Percentiles rank a stretch among this genome's conserved stretches.
These are phyloP conservation scores for Yarrowia sp. DNA, from an alignment of 805 yeast genomes.

Conservation along the genomic window DNA sequence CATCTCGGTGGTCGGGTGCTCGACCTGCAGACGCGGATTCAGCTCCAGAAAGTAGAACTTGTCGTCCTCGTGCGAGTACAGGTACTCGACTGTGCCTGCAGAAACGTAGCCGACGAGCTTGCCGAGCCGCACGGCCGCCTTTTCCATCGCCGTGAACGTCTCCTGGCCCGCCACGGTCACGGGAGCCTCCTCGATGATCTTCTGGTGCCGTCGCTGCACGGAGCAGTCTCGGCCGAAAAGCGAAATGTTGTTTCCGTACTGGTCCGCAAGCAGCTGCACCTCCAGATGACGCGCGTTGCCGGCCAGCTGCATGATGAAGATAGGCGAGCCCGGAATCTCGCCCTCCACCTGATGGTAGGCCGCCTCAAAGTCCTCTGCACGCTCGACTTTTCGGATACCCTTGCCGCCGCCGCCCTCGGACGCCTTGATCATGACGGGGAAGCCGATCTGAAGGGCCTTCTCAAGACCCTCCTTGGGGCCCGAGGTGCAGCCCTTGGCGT, in stretches of 20 bases:
- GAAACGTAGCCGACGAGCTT: conserved; percentile 96
- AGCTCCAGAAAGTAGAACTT: conserved; percentile 94
- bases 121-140: conserved; percentile 96
- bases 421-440: conserved; percentile 98
- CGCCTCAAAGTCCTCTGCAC: conserved; percentile 70
- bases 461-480: conserved; percentile 85
- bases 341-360: conserved; percentile 91
- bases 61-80: conserved; percentile 90
- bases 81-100: conserved; percentile 98
- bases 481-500: conserved; percentile 82
- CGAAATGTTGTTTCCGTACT: conserved; percentile 96
- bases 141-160: conserved; percentile 89
- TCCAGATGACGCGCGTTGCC: conserved; percentile 98
- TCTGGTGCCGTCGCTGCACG: conserved; percentile 99
- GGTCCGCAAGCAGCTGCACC: conserved; percentile 96
- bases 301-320: conserved; percentile 95
- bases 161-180: conserved; percentile 87
- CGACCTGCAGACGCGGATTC: conserved; percentile 98
- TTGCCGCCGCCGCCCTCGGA: conserved; percentile 99
- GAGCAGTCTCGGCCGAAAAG: conserved; percentile 99
- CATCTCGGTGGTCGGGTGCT: conserved; percentile 99
- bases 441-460: conserved; percentile 85
- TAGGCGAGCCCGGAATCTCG: conserved; percentile 98
- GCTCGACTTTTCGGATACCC: conserved; percentile 95
- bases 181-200: conserved; percentile 98